Evolutionary conservation across 306 rosid genomes (phyloP).

Genomic region (Abrus pulchellus): DNA sequence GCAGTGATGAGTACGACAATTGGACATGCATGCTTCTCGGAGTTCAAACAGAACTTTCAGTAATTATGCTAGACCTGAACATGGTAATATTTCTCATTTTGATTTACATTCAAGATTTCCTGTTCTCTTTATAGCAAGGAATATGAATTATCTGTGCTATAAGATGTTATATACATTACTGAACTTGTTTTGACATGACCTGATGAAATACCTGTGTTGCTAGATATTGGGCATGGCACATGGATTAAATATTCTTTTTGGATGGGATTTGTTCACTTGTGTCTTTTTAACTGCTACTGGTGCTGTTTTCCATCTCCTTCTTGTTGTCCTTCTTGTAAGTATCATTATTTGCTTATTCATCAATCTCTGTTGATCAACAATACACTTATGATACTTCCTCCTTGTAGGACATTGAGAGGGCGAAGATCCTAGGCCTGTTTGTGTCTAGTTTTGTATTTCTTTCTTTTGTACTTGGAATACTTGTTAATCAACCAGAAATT

Average conservation of each 20-base stretch:
- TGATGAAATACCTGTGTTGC: constrained; percentile 50
- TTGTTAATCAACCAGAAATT: constrained; percentile 73
- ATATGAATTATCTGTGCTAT: not conserved
- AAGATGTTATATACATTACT: constrained; percentile 24
- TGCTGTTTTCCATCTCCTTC: constrained; percentile 71
- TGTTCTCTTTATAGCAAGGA: constrained; percentile 8
- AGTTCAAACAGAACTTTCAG: constrained; percentile 84
- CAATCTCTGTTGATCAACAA: constrained; percentile 8
- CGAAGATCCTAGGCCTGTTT: constrained; percentile 59
- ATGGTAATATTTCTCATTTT: constrained; percentile 66
- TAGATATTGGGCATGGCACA: constrained; percentile 86
- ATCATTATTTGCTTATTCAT: constrained; percentile 30
- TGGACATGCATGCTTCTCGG: constrained; percentile 85
- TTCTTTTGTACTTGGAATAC: constrained; percentile 69
- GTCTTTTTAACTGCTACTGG: constrained; percentile 81
- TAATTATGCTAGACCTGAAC: constrained; percentile 82
- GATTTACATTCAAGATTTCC: constrained; percentile 7
- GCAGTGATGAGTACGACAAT: constrained; percentile 79
- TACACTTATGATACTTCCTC: constrained; percentile 42
- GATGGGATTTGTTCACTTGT: constrained; percentile 95
- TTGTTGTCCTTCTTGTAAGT: constrained; percentile 77
- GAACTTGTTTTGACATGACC: constrained; percentile 10
- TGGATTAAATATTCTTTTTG: constrained; percentile 83
- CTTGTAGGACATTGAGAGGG: constrained; percentile 74
- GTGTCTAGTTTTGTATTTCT: constrained; percentile 67